Conservation (phyloP, 768 basidiomycete genomes). For the Suillus subaureus region DNA sequence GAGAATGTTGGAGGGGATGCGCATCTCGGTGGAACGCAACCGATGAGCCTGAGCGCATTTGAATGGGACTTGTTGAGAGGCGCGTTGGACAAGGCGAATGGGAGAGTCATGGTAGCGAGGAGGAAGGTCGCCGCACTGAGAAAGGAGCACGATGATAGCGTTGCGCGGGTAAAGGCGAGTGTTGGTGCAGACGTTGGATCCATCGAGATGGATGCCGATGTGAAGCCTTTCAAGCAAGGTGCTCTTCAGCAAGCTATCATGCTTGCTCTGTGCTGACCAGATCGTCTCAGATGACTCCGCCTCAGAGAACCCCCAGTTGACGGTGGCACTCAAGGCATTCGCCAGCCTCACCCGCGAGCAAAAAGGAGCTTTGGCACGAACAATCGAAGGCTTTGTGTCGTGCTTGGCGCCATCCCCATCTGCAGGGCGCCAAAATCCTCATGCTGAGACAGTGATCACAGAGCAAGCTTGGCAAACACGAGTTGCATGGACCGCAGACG, state of each 20-base stretch:
- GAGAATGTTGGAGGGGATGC: slow-evolving; percentile 49
- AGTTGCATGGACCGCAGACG: slow-evolving; percentile 65
- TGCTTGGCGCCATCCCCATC: slow-evolving; percentile 52
- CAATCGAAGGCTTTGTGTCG: slow-evolving; percentile 75
- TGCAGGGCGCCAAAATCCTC: slow-evolving; percentile 49
- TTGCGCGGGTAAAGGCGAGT: slow-evolving; percentile 73
- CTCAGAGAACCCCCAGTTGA: slow-evolving; percentile 67
- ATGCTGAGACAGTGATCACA: slow-evolving; percentile 58
- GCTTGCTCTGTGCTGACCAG: slow-evolving; percentile 8
- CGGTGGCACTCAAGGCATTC: slow-evolving; percentile 73
- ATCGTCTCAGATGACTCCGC: slow-evolving; percentile 43
- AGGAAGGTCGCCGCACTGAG: slow-evolving; percentile 72
- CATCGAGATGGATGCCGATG: slow-evolving; percentile 75
- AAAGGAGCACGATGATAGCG: slow-evolving; percentile 87
- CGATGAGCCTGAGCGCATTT: slow-evolving; percentile 51
- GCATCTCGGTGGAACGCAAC: slow-evolving; percentile 38
- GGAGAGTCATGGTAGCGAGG: slow-evolving; percentile 78
- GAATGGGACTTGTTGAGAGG: slow-evolving; percentile 87
- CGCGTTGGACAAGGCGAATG: slow-evolving; percentile 89
- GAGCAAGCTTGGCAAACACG: slow-evolving; percentile 74
- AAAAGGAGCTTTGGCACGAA: slow-evolving; percentile 68
- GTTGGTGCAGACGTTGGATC: slow-evolving; percentile 49
- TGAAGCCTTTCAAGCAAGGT: slow-evolving; percentile 53
- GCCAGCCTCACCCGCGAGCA: slow-evolving; percentile 76
- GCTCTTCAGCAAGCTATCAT: not conserved